These are phyloP conservation scores for Uronychia binucleata DNA, from an alignment of 73 alveolate species.

Conservation along the genomic window DNA sequence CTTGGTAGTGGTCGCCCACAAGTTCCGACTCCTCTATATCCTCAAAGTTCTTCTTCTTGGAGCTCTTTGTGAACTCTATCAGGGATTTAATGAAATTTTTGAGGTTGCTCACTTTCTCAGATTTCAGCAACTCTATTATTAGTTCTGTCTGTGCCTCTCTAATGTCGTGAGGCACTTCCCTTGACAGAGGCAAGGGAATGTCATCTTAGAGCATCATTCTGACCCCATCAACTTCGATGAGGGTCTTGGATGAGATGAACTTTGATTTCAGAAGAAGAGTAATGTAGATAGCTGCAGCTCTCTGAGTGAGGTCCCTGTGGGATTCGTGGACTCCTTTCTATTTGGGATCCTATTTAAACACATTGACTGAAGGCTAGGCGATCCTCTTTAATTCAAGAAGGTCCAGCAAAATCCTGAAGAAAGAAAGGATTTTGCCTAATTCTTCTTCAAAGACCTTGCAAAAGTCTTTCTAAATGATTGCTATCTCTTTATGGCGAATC, in stretches of 20 bases:
- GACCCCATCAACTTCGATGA: not conserved
- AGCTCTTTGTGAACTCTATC: not conserved
- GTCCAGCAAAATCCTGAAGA: not conserved
- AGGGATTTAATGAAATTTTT: not conserved
- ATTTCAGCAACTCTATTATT: not conserved
- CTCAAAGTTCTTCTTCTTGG: not conserved
- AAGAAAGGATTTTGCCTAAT: not conserved
- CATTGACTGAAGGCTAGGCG: not conserved
- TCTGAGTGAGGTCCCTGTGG: not conserved
- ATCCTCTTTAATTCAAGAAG: not conserved
- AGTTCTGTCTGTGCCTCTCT: not conserved
- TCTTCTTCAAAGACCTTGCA: not conserved
- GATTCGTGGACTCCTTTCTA: not conserved
- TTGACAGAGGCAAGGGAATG: not conserved
- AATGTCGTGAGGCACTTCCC: not conserved
- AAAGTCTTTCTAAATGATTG: not conserved
- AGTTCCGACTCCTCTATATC: conserved; percentile 1
- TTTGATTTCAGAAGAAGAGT: too few relatives aligned
- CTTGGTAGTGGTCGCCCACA: not conserved
- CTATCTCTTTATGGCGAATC: not conserved
- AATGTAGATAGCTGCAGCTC: not conserved
- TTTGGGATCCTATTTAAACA: not conserved
- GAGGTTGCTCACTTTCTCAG: not conserved
- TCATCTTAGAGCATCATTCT: not conserved
- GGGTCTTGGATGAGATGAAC: not conserved